Conservation (phyloP, 305 asterid genomes). For the Plantago rigida region DNA sequence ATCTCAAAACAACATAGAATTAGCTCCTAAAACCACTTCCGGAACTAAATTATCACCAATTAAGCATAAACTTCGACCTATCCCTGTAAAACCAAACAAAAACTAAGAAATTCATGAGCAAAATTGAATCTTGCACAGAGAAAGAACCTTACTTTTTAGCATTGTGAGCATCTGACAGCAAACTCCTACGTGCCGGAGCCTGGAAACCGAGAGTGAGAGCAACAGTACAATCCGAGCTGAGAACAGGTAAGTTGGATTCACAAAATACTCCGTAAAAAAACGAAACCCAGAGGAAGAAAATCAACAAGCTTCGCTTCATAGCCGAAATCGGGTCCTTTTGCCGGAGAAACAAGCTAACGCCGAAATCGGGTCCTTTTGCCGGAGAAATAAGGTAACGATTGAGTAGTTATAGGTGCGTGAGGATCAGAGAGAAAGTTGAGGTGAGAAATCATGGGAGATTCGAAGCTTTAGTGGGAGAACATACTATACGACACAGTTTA, state of each 20-base stretch:
- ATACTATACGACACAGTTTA: background rate
- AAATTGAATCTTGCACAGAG: background rate
- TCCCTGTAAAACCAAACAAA: background rate
- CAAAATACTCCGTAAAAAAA: background rate
- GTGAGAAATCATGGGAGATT: background rate
- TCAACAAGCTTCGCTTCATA: background rate
- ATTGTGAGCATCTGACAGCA: background rate
- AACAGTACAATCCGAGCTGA: background rate
- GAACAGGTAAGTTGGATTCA: too few species aligned
- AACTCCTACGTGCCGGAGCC: conserved; percentile 1
- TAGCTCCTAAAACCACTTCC: background rate
- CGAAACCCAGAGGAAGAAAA: background rate
- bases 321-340: too few species aligned
- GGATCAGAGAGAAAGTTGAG: too few species aligned
- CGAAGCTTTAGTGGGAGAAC: conserved; percentile 4
- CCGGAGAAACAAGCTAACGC: background rate
- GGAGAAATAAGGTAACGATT: background rate
- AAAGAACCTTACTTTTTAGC: background rate
- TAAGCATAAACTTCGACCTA: background rate
- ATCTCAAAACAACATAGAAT: background rate
- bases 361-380: background rate
- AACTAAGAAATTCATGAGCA: too few species aligned
- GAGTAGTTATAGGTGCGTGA: background rate
- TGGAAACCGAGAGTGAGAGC: background rate
- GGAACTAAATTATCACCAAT: background rate